These are phyloP conservation scores for Apophysomyces elegans DNA, from an alignment of 371 early-diverging fungal species.

Conservation along the genomic window DNA sequence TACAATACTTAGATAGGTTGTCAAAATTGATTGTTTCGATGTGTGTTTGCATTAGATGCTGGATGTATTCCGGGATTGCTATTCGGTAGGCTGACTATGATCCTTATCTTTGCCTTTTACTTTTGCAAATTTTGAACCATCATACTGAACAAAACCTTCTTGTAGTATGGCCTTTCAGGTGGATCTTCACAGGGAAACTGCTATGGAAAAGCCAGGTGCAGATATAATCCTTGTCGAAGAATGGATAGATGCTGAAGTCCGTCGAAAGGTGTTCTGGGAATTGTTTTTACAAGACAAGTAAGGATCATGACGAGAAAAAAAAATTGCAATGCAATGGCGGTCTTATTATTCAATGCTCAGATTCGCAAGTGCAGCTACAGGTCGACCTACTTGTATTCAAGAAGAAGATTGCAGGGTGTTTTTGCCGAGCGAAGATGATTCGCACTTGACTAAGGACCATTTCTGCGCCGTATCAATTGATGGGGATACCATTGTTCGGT, in stretches of 20 bases:
- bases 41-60: background rate
- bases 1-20: background rate
- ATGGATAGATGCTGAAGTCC: background rate
- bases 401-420: conserved; percentile 1
- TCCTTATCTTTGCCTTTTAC: background rate
- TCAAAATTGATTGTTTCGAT: too few species aligned
- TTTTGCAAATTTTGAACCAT: too few species aligned
- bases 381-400: conserved; percentile 1
- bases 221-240: background rate
- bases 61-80: conserved; percentile 6
- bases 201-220: background rate
- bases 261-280: conserved; percentile 1
- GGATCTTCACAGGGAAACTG: background rate
- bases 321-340: too few species aligned
- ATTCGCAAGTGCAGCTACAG: conserved; percentile 3
- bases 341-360: background rate
- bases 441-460: background rate
- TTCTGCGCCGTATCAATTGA: background rate
- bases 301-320: background rate
- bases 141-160: background rate
- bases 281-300: conserved; percentile 2
- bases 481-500: background rate
- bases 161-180: background rate
- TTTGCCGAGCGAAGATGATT: background rate
- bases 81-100: background rate